Evolutionary conservation across 441 rosid genomes (phyloP).

Genomic region (Aquilaria agallochum): DNA sequence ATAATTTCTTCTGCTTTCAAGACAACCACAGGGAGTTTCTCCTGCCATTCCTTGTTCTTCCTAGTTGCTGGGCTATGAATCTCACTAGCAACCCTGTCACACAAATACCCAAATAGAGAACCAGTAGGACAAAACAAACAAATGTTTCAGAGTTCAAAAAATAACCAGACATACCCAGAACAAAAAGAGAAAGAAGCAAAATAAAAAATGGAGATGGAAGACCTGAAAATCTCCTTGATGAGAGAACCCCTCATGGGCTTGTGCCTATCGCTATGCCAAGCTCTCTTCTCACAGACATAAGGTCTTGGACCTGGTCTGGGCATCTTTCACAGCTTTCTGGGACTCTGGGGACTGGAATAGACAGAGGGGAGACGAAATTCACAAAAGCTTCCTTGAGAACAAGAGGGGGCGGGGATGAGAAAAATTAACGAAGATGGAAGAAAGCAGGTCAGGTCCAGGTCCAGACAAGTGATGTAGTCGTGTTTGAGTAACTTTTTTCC

Average conservation of each 20-base stretch:
- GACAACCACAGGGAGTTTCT: constrained; percentile 65
- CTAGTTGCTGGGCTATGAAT: constrained; percentile 40
- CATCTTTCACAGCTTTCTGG: constrained; percentile 23
- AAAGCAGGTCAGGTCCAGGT: too few relatives aligned
- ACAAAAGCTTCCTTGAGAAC: too few relatives aligned
- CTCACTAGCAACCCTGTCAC: constrained; percentile 44
- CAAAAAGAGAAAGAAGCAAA: constrained; percentile 8
- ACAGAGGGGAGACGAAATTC: too few relatives aligned
- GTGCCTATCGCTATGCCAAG: constrained; percentile 68
- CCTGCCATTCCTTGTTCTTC: constrained; percentile 69
- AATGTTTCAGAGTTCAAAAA: constrained; percentile 6
- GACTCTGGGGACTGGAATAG: too few relatives aligned
- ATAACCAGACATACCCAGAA: neutral
- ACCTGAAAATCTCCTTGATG: constrained; percentile 64
- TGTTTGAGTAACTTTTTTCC: too few relatives aligned
- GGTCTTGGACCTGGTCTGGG: constrained; percentile 69
- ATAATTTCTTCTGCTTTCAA: constrained; percentile 59
- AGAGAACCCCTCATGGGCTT: constrained; percentile 61
- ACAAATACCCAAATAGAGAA: neutral
- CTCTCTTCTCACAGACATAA: constrained; percentile 56
- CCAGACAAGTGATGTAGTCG: too few relatives aligned
- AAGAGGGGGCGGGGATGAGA: too few relatives aligned
- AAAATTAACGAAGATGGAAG: too few relatives aligned
- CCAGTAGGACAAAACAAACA: neutral
- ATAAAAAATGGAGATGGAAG: neutral